Conservation (phyloP, 179 eudicot species). For the Nepenthes alata region DNA sequence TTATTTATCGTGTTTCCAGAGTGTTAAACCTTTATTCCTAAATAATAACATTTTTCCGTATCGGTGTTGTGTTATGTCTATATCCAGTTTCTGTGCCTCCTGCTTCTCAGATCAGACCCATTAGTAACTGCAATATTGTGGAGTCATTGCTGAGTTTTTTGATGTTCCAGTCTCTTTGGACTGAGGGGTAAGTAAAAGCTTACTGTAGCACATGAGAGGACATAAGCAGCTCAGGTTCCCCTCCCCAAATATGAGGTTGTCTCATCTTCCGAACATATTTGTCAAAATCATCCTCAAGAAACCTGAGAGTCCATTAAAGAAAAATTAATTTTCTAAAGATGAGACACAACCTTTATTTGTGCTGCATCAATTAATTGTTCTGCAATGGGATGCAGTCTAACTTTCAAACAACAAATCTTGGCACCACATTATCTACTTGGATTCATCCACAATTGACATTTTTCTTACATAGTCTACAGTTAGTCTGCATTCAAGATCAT, state of each 20-base stretch:
- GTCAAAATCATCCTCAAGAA: constrained; percentile 63
- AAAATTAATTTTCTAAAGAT: background rate
- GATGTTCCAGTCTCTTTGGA: too few relatives aligned
- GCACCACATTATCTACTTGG: background rate
- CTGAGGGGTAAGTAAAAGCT: constrained; percentile 8
- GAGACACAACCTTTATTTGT: background rate
- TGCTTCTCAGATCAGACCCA: too few relatives aligned
- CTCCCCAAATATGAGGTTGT: constrained; percentile 68
- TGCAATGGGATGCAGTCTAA: background rate
- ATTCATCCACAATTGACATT: too few relatives aligned
- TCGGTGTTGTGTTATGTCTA: too few relatives aligned
- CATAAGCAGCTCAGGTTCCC: constrained; percentile 86
- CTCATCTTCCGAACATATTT: constrained; percentile 48
- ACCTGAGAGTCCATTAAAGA: constrained; percentile 31
- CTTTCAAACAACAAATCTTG: background rate
- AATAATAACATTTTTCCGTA: too few relatives aligned
- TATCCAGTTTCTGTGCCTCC: too few relatives aligned
- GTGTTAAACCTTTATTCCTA: too few relatives aligned
- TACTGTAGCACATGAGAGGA: constrained; percentile 65
- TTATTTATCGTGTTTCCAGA: too few relatives aligned
- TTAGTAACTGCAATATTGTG: too few relatives aligned
- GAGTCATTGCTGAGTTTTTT: too few relatives aligned
- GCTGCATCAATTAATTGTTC: background rate
- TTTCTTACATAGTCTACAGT: background rate
- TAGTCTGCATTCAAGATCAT: too few relatives aligned